Base-by-base conservation (phyloP, 2,329 filamentous ascomycete species). In the Penicillium vulpinum region DNA sequence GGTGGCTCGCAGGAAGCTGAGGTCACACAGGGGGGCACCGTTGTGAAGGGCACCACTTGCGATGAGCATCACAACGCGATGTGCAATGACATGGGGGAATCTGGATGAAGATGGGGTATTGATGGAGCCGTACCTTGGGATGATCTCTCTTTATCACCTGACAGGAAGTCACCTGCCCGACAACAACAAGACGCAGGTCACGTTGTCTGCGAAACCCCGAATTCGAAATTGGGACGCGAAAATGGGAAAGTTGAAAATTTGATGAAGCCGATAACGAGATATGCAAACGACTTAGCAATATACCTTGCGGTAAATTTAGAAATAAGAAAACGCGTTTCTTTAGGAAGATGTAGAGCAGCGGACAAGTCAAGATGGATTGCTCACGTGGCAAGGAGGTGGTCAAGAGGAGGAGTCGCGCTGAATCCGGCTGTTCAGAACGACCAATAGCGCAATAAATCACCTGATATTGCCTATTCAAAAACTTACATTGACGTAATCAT, bases 161-260 rank as follows among this genome's bases (percentile, higher is more conserved):
- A 76, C 74, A 72, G 64, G 63, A 76, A 73, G 74, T 76, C 73
- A 76, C 73, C 72, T 75, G 73, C 71, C 69, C 68, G 28, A 70
- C 68, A 70, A 72, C 69, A 75, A 73, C 68, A 74, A 69, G 65
- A 64, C 49, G 55, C 58, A 66, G 60, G 66, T 65, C 65, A 66
- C 62, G 62, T 66, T 65, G 64, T 65, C 60, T 63, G 62, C 60
- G 63, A 65, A 65, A 61, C 62, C 49, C 47, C 60, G 61, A 67
- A 63, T 62, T 68, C 61, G 60, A 67, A 67, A 67, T 59, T 60
- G 56, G 57, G 54, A 62, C 60, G 61, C 54, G 54, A 61, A 66
- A 63, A 59, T 57, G 57, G 47, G 35, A 60, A 65, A 66, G 53
- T 39, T 49, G 48, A 39, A 43, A 59, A 51, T 18, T 36, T 38